Evolutionary conservation across 139 green algal genomes (phyloP), one percentile per base, ranked within the genome.

Genomic region (Chlorella sp.): DNA sequence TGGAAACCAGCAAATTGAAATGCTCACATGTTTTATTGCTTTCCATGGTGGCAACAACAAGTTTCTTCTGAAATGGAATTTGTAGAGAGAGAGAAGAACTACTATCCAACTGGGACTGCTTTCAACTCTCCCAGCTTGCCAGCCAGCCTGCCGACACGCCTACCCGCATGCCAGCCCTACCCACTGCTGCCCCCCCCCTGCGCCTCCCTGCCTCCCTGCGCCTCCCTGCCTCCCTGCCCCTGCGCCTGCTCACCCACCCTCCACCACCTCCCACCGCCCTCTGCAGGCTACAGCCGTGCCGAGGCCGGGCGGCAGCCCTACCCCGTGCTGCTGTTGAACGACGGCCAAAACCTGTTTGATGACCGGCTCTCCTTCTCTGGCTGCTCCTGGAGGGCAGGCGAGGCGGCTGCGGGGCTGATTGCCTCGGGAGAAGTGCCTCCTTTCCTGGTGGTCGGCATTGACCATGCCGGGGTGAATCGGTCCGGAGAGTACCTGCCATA

Each of bases 311-410:
- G 64, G 64, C 53, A 40, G 18, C 73, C 64, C 37, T 88, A 89
- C 68, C 93, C 94, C 15, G 83, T 94, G 14, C 61, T 96, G 79
- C 92, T 93, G 73, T 89, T 95, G 7, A 91, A 94, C 81, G 94
- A 96, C 78, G 94, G 92, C 71, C 94, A 96, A 88, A 96, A 96
- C 91, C 88, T 96, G 36, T 96, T 94, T 87, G 90, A 91, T 53
- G 86, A 87, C 64, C 11, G 19, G 60, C 85, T 89, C 9, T 90
- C 87, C 16, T 77, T 94, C n/a, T 91, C 77, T 32, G 92, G 94
- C 36, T 30, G 30, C 66, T 86, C 34, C 66, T 96, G 94, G 94
- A 36, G 87, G 3, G 94, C 91, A 28, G 93, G 91, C 0, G 90
- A 94, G 76, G 86, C 90, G 15, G 94, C 94, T 0, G 84, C 83